phyloP scores from a whole-genome alignment of 2,329 filamentous ascomycete genomes.

The Penicillium capsulatum region DNA sequence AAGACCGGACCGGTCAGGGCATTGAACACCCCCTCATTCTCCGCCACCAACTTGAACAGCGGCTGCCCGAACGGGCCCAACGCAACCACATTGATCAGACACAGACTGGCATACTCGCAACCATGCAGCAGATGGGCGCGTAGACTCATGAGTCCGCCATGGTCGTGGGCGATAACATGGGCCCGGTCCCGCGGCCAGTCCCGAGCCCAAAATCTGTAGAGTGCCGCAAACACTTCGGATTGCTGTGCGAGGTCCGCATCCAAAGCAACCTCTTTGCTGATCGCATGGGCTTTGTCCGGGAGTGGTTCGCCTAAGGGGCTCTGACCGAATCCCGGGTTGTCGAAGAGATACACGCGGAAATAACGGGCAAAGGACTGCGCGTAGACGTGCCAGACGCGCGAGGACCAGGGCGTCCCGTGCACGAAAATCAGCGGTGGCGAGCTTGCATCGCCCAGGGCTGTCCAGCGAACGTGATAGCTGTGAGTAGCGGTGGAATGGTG shows the following conservation, averaged over 20 bases:
- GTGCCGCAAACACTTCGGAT: conserved; percentile 36
- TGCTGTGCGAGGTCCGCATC: conserved; percentile 35
- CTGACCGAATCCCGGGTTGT: conserved; percentile 45
- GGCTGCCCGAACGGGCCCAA: conserved; percentile 44
- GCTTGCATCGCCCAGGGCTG: conserved; percentile 29
- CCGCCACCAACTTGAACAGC: conserved; percentile 42
- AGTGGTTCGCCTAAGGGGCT: conserved; percentile 29
- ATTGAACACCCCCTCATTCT: conserved; percentile 35
- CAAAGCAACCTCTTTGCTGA: conserved; percentile 26
- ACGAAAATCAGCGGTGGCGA: conserved; percentile 41
- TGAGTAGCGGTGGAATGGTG: conserved; percentile 27
- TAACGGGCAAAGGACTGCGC: conserved; percentile 34
- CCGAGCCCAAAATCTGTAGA: conserved; percentile 35
- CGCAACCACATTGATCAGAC: conserved; percentile 44
- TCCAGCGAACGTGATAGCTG: conserved; percentile 31
- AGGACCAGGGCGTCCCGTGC: conserved; percentile 50
- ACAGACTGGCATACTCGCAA: conserved; percentile 38
- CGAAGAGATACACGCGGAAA: conserved; percentile 44
- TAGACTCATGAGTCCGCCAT: conserved; percentile 42
- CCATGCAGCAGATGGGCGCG: conserved; percentile 39
- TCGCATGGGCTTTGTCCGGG: conserved; percentile 11
- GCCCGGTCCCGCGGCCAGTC: conserved; percentile 20
- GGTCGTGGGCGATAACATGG: conserved; percentile 46
- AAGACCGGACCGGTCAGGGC: conserved; percentile 32
- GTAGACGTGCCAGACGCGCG: conserved; percentile 37